Conservation (phyloP, 1,139 yeast species). For the Debaryomyces sp. region DNA sequence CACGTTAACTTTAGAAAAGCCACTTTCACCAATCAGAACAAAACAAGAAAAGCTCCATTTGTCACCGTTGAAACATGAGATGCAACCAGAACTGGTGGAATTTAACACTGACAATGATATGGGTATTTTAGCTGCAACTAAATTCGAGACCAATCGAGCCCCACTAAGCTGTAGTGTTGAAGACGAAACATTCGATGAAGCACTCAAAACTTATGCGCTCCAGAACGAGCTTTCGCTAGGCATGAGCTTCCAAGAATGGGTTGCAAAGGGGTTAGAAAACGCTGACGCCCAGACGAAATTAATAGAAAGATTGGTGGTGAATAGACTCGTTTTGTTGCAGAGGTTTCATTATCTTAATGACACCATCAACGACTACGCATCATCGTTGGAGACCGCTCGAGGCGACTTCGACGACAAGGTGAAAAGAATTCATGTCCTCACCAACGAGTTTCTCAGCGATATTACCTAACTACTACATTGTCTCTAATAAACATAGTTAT, state of each 20-base stretch:
- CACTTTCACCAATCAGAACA: slow-evolving; percentile 3
- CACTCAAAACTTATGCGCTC: not conserved
- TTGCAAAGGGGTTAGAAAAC: slow-evolving; percentile 4
- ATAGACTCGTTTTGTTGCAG: slow-evolving; percentile 39
- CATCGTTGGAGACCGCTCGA: not conserved
- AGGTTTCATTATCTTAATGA: slow-evolving; percentile 29
- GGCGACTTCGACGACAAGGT: slow-evolving; percentile 1
- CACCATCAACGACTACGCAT: slow-evolving; percentile 38
- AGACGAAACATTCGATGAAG: slow-evolving; percentile 3
- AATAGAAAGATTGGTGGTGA: slow-evolving; percentile 30
- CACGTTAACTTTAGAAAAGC: slow-evolving; percentile 6
- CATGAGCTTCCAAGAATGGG: slow-evolving; percentile 8
- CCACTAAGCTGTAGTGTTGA: slow-evolving; percentile 8
- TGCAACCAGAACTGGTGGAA: not conserved
- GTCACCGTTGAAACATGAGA: slow-evolving; percentile 8
- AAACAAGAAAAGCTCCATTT: slow-evolving; percentile 1
- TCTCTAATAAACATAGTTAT: not conserved
- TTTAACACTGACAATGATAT: not conserved
- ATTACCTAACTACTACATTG: not conserved
- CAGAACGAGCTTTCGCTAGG: slow-evolving; percentile 7
- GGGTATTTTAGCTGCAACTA: not conserved
- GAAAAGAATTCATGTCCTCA: slow-evolving; percentile 1
- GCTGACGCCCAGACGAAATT: slow-evolving; percentile 17
- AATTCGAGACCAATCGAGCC: slow-evolving; percentile 5
- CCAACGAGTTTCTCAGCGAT: slow-evolving; percentile 2